These are phyloP conservation scores for Kazachstania kunashirensis DNA, from an alignment of 805 yeast species.

Conservation along the genomic window DNA sequence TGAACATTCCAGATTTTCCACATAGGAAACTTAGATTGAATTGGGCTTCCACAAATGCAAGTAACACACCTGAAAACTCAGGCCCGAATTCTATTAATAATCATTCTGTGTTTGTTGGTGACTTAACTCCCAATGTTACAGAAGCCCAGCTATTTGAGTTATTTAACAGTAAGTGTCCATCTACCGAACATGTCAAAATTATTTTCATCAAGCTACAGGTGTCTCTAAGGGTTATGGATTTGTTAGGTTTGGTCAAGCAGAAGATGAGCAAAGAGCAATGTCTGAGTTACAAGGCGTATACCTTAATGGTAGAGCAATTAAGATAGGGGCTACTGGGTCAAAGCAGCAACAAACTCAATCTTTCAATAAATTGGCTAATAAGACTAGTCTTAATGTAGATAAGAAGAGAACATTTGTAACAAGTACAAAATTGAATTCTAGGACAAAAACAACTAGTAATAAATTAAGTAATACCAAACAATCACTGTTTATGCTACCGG, in stretches of 20 bases:
- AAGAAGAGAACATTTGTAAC: no score
- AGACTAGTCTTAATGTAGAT: no score
- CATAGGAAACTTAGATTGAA: conserved; percentile 56
- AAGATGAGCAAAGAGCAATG: conserved; percentile 63
- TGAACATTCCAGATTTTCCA: conserved; percentile 49
- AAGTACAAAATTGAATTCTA: no score
- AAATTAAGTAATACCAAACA: no score
- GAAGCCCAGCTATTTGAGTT: conserved; percentile 55
- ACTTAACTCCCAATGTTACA: conserved; percentile 61
- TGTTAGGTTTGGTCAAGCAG: conserved; percentile 59
- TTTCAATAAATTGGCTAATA: no score
- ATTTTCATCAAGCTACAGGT: conserved; percentile 66
- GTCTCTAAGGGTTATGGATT: conserved; percentile 82
- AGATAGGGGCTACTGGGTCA: conserved; percentile 63
- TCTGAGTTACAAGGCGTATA: conserved; percentile 73
- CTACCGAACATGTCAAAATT: conserved; percentile 66
- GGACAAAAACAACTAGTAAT: no score
- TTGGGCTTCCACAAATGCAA: conserved; percentile 43
- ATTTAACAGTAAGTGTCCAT: conserved; percentile 61
- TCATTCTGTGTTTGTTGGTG: conserved; percentile 77
- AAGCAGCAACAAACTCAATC: no score
- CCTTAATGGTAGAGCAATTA: conserved; percentile 63
- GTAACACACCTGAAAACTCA: neutral
- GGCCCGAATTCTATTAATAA: conserved; percentile 29
- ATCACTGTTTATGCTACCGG: conserved; percentile 21